Conservation (phyloP, 192 early-diverging fungal species). For the Jimgerdemannia lactiflua region DNA sequence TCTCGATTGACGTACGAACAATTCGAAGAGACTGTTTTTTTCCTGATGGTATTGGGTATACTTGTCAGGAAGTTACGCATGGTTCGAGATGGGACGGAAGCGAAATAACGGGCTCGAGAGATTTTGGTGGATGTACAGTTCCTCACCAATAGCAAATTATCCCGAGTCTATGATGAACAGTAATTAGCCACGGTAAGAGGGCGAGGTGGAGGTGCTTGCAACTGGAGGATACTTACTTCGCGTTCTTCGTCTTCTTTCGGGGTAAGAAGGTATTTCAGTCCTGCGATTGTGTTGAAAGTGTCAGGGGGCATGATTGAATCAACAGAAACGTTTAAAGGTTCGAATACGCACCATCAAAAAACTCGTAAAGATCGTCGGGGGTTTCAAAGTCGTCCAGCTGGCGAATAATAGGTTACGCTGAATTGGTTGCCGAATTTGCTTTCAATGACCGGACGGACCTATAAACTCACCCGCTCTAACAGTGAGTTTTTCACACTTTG, state of each 20-base stretch:
- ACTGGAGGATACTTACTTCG: neutral
- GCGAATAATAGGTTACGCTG: neutral
- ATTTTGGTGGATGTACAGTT: too few relatives aligned
- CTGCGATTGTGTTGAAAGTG: neutral
- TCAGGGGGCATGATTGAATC: neutral
- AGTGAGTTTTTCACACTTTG: neutral
- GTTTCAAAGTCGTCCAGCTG: neutral
- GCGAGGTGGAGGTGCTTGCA: neutral
- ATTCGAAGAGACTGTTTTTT: slow-evolving; percentile 29
- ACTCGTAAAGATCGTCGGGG: neutral
- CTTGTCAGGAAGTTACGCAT: too few relatives aligned
- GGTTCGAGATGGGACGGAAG: too few relatives aligned
- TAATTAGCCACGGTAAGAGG: neutral
- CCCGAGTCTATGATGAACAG: neutral
- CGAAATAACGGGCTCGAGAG: too few relatives aligned
- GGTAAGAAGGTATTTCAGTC: neutral
- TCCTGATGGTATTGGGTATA: slow-evolving; percentile 11
- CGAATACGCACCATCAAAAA: neutral
- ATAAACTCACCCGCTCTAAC: neutral
- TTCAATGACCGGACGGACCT: neutral
- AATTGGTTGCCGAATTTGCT: neutral
- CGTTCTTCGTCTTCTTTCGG: neutral
- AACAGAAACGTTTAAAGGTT: neutral
- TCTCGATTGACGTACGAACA: slow-evolving; percentile 35
- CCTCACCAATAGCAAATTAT: neutral